These are phyloP conservation scores for Chimonanthus salicifolius DNA, from an alignment of 164 flowering plant species.

Conservation along the genomic window DNA sequence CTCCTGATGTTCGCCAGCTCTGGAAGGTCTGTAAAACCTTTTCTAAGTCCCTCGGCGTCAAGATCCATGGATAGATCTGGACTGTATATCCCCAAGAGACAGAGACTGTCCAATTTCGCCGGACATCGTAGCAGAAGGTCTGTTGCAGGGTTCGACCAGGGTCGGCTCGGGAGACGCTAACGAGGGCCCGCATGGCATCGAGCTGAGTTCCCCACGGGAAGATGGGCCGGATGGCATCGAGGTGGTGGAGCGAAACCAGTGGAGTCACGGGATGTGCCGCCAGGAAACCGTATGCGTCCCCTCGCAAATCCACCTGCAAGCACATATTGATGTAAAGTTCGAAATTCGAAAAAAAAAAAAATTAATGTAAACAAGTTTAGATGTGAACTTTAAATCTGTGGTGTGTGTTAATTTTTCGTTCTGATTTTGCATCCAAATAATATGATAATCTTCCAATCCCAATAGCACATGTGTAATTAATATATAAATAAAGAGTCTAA, in stretches of 20 bases:
- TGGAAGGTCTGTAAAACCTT: slow-evolving; percentile 54
- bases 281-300: slow-evolving; percentile 47
- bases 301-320: slow-evolving; percentile 46
- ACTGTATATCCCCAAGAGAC: slow-evolving; percentile 82
- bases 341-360: not conserved
- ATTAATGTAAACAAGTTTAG: no score
- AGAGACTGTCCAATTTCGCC: slow-evolving; percentile 56
- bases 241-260: slow-evolving; percentile 78
- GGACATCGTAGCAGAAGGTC: slow-evolving; percentile 53
- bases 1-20: slow-evolving; percentile 52
- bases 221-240: slow-evolving; percentile 54
- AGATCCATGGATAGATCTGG: slow-evolving; percentile 47
- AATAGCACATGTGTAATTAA: no score
- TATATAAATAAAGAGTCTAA: no score
- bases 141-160: slow-evolving; percentile 65
- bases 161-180: slow-evolving; percentile 40
- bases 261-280: slow-evolving; percentile 90
- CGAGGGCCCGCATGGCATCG: slow-evolving; percentile 36
- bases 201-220: slow-evolving; percentile 36
- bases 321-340: no score
- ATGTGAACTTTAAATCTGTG: no score
- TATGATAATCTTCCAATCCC: no score
- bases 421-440: no score
- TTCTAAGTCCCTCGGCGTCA: slow-evolving; percentile 39
- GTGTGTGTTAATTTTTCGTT: no score